phyloP scores from a whole-genome alignment of 2,329 filamentous ascomycete genomes.

The Trichoderma koningiopsis region DNA sequence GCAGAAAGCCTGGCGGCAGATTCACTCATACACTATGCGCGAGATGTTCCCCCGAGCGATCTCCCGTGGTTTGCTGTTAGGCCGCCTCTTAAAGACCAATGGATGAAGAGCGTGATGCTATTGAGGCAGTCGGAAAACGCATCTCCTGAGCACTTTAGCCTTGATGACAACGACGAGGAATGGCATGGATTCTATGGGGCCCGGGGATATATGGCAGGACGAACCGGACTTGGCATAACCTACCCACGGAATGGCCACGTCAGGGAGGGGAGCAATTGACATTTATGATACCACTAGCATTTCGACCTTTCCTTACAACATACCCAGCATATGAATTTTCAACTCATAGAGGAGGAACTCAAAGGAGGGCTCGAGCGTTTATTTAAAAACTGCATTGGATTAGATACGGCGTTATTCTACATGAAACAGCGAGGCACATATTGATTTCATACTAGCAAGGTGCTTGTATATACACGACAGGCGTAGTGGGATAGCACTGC shows the following conservation, averaged over 20 bases:
- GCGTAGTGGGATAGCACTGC: neutral
- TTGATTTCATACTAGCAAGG: neutral
- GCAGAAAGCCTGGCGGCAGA: slow-evolving; percentile 20
- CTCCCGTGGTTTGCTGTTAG: slow-evolving; percentile 25
- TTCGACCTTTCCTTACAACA: neutral
- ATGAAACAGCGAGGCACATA: neutral
- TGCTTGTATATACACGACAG: neutral
- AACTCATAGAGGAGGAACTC: neutral
- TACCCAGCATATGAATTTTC: neutral
- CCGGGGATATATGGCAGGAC: slow-evolving; percentile 41
- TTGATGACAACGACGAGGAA: slow-evolving; percentile 48
- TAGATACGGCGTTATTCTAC: neutral
- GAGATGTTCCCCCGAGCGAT: slow-evolving; percentile 9
- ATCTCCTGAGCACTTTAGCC: slow-evolving; percentile 30
- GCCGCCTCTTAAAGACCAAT: slow-evolving; percentile 34
- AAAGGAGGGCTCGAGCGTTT: neutral
- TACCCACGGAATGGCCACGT: neutral
- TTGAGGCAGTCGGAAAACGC: slow-evolving; percentile 9
- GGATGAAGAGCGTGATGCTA: slow-evolving; percentile 34
- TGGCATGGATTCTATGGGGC: slow-evolving; percentile 54
- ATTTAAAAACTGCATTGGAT: neutral
- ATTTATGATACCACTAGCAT: neutral
- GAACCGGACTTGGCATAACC: slow-evolving; percentile 1
- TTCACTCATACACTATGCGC: slow-evolving; percentile 2
- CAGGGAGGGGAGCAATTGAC: neutral